These are phyloP conservation scores for Coemansia sp. DNA, from an alignment of 192 early-diverging fungal genomes.

Conservation along the genomic window DNA sequence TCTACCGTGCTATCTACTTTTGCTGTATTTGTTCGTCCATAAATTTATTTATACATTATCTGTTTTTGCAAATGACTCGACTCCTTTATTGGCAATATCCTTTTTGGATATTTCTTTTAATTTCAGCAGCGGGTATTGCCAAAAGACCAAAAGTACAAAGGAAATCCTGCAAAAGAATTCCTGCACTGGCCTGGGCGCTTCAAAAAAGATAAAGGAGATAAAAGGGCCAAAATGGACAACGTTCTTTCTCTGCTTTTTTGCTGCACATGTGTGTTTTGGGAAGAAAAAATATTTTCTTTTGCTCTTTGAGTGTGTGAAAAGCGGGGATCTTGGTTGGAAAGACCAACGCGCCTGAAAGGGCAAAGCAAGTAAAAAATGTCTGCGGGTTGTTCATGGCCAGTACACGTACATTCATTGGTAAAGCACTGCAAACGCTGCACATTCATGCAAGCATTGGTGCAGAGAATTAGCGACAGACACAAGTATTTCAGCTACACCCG, in stretches of 20 bases:
- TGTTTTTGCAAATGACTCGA: not conserved
- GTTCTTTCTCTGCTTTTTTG: constrained; percentile 3
- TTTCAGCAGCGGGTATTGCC: not conserved
- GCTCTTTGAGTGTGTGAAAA: not conserved
- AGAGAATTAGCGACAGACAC: not conserved
- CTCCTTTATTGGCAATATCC: not conserved
- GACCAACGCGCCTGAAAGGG: not conserved
- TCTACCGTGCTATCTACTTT: not conserved
- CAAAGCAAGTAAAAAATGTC: not conserved
- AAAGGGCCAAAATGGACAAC: not conserved
- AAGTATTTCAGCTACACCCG: not conserved
- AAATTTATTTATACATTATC: not conserved
- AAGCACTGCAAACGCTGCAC: not conserved
- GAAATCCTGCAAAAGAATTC: not conserved
- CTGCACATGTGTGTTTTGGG: not conserved
- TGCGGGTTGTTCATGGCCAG: not conserved
- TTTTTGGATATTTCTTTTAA: constrained; percentile 10
- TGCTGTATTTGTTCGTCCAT: constrained; percentile 1
- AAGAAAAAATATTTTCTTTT: not conserved
- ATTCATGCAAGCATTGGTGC: not conserved
- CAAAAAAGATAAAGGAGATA: not conserved
- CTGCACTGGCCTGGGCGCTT: not conserved
- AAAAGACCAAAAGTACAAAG: not conserved
- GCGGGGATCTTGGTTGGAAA: not conserved
- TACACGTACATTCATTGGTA: not conserved